Percentiles rank a stretch among this genome's conserved stretches.
These are phyloP conservation scores for Irpex lacteus DNA, from an alignment of 1,284 basidiomycete genomes.

Conservation along the genomic window DNA sequence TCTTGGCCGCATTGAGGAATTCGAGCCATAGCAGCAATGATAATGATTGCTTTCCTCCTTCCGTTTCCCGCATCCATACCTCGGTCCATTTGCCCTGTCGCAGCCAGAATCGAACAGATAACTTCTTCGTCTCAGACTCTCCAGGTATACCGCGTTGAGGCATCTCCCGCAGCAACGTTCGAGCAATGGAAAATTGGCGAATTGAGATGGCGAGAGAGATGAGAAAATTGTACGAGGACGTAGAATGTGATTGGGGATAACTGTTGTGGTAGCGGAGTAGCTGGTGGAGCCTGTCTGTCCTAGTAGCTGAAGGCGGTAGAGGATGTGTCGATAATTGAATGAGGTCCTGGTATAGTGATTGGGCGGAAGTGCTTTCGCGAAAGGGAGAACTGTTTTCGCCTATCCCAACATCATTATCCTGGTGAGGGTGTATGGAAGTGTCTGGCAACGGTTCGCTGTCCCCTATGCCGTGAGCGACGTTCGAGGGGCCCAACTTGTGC, in stretches of 20 bases:
- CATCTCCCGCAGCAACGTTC: conserved; percentile 29
- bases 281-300: conserved; percentile 10
- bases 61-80: conserved; percentile 26
- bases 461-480: too few species aligned
- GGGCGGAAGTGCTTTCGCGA: not conserved
- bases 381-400: not conserved
- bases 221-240: conserved; percentile 33
- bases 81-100: conserved; percentile 29
- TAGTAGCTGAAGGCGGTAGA: conserved; percentile 12
- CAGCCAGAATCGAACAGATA: conserved; percentile 33
- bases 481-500: too few species aligned
- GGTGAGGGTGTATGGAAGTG: not conserved
- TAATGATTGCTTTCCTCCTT: conserved; percentile 16
- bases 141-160: conserved; percentile 21
- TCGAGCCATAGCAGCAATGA: conserved; percentile 30
- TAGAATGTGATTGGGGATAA: conserved; percentile 23
- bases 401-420: not conserved
- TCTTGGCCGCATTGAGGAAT: conserved; percentile 23
- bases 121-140: conserved; percentile 29
- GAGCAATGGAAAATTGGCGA: conserved; percentile 28
- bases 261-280: conserved; percentile 20
- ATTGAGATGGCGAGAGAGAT: conserved; percentile 30
- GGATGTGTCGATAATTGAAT: not conserved
- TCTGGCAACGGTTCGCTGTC: not conserved
- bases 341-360: not conserved